Percentiles rank a stretch among this genome's conserved stretches.
These are phyloP conservation scores for Phylloporus arenicola DNA, from an alignment of 768 basidiomycete species.

Conservation along the genomic window DNA sequence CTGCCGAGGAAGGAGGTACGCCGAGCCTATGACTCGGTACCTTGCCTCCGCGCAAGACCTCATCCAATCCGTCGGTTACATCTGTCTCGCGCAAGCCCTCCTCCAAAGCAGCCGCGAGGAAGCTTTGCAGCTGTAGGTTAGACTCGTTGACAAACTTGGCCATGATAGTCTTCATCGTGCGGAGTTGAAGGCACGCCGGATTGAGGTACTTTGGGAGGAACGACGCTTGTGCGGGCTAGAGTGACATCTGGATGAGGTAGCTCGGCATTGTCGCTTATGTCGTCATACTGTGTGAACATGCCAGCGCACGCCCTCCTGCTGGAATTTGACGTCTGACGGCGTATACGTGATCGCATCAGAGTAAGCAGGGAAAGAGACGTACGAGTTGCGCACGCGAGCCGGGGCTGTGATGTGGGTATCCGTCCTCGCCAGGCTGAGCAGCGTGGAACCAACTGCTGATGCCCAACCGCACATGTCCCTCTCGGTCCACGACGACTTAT, in stretches of 20 bases:
- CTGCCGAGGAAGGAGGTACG: constrained; percentile 37
- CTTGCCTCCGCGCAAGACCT: constrained; percentile 40
- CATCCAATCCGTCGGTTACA: constrained; percentile 54
- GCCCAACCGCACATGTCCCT: constrained; percentile 71
- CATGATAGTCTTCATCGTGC: constrained; percentile 76
- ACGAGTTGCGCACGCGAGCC: constrained; percentile 94
- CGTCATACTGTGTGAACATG: constrained; percentile 50
- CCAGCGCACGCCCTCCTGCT: constrained; percentile 31
- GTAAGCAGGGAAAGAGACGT: constrained; percentile 31
- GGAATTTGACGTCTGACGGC: constrained; percentile 51
- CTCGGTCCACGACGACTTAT: constrained; percentile 81
- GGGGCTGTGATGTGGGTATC: constrained; percentile 72
- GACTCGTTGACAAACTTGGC: constrained; percentile 81
- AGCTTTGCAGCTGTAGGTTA: constrained; percentile 82
- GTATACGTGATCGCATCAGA: constrained; percentile 2
- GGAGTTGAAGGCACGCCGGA: constrained; percentile 80
- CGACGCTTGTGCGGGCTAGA: constrained; percentile 50
- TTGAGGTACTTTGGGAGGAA: constrained; percentile 86
- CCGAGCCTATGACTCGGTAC: constrained; percentile 72
- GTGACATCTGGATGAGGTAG: constrained; percentile 46
- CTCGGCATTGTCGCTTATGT: constrained; percentile 30
- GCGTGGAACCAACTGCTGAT: constrained; percentile 98
- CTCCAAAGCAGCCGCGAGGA: constrained; percentile 70
- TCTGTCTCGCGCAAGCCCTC: constrained; percentile 61
- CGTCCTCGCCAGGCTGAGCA: constrained; percentile 86